Conservation (phyloP, 2,329 filamentous ascomycete species). For the Paraphoma chrysanthemicola region DNA sequence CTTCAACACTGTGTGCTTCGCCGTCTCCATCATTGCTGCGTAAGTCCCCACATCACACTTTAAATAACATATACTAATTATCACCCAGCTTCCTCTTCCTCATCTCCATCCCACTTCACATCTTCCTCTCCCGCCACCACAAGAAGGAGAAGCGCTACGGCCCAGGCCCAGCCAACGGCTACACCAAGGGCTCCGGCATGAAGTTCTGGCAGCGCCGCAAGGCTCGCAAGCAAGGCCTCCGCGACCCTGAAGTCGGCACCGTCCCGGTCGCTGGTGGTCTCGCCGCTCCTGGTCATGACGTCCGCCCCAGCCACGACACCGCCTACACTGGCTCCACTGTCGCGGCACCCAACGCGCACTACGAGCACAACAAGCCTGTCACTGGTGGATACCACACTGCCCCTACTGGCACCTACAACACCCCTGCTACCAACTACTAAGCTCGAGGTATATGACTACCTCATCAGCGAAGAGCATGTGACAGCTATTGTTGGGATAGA, state of each 20-base stretch:
- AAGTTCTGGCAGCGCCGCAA: conserved; percentile 54
- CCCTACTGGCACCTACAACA: conserved; percentile 49
- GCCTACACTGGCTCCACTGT: conserved; percentile 57
- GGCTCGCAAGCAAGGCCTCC: conserved; percentile 41
- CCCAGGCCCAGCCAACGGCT: conserved; percentile 70
- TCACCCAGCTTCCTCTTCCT: conserved; percentile 73
- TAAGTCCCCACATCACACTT: conserved; percentile 52
- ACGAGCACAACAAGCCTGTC: conserved; percentile 45
- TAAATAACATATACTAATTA: conserved; percentile 11
- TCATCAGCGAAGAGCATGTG: background rate
- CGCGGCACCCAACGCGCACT: conserved; percentile 42
- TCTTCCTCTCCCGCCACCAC: conserved; percentile 73
- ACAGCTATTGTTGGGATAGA: background rate
- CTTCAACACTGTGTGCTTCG: conserved; percentile 78
- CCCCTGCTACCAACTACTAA: conserved; percentile 30
- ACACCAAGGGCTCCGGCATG: conserved; percentile 67
- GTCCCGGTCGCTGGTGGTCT: conserved; percentile 29
- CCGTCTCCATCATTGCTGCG: conserved; percentile 79
- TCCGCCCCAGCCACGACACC: conserved; percentile 58
- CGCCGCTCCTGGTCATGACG: conserved; percentile 32
- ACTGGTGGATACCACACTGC: conserved; percentile 56
- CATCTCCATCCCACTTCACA: conserved; percentile 72
- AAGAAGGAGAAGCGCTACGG: conserved; percentile 77
- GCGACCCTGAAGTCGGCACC: conserved; percentile 54
- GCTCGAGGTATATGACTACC: background rate